These are phyloP conservation scores for Microbotryum lychnidis-dioicae DNA, from an alignment of 1,284 basidiomycete species.

Conservation along the genomic window DNA sequence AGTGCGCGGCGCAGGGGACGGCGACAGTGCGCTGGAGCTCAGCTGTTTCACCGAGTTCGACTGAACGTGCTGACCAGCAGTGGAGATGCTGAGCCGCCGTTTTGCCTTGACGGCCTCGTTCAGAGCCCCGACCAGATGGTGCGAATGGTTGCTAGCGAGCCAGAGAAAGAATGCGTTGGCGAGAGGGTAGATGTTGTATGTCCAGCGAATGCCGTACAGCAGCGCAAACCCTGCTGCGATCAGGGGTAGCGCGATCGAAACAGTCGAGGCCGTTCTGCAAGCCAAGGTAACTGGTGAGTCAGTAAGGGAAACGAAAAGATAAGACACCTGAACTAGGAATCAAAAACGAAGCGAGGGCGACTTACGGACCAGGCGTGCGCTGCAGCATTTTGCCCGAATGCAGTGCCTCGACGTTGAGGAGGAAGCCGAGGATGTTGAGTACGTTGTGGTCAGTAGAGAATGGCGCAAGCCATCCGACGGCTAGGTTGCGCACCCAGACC, in stretches of 20 bases:
- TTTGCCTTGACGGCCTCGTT: constrained; percentile 9
- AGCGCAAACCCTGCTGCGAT: constrained; percentile 13
- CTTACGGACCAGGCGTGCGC: constrained; percentile 3
- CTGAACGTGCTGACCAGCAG: background rate
- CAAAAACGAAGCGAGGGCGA: background rate
- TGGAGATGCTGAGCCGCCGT: constrained; percentile 5
- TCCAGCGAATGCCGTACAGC: constrained; percentile 31
- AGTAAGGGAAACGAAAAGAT: background rate
- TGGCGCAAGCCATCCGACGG: constrained; percentile 38
- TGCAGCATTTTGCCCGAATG: constrained; percentile 24
- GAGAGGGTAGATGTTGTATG: constrained; percentile 28
- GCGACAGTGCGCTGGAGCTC: too few relatives aligned
- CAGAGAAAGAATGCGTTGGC: constrained; percentile 28
- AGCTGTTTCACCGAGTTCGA: too few relatives aligned
- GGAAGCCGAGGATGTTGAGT: constrained; percentile 35
- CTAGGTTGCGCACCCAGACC: constrained; percentile 76
- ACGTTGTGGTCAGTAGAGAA: constrained; percentile 41
- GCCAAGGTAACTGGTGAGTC: too few relatives aligned
- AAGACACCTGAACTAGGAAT: background rate
- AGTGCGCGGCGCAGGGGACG: too few relatives aligned
- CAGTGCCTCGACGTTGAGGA: constrained; percentile 36
- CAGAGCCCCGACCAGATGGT: constrained; percentile 4
- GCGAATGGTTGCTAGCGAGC: constrained; percentile 22
- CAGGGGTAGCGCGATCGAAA: constrained; percentile 6
- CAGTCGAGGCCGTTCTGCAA: background rate